Percentiles rank a stretch among this genome's conserved stretches.
These are phyloP conservation scores for Blepharisma japonicum DNA, from an alignment of 73 alveolate species.

Conservation along the genomic window DNA sequence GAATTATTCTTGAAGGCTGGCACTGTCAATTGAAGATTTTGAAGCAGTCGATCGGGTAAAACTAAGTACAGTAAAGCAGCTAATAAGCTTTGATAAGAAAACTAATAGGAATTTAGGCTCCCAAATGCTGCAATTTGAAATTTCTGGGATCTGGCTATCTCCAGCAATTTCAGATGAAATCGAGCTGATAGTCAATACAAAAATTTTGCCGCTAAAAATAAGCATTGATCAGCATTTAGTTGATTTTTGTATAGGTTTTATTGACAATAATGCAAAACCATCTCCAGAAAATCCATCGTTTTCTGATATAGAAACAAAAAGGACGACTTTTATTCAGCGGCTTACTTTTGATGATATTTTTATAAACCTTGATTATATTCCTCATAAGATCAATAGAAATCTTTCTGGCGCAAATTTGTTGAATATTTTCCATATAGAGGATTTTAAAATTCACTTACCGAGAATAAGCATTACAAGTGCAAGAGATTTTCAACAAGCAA, in stretches of 20 bases:
- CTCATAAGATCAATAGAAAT: conserved; percentile 10
- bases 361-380: conserved; percentile 17
- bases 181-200: background rate
- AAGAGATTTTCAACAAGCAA: background rate
- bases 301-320: background rate
- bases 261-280: background rate
- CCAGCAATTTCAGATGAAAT: background rate
- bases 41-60: background rate
- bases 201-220: background rate
- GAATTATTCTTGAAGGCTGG: conserved; percentile 18
- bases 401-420: conserved; percentile 12
- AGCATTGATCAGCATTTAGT: conserved; percentile 17
- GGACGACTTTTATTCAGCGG: background rate
- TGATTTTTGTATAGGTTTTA: background rate
- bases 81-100: background rate
- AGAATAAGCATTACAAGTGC: background rate
- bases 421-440: conserved; percentile 9
- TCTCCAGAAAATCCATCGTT: background rate
- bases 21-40: conserved; percentile 7
- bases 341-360: background rate
- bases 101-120: background rate
- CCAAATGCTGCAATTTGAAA: background rate
- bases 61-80: background rate
- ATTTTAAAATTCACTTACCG: conserved; percentile 2
- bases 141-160: conserved; percentile 16